A percentile compares a stretch with the other conserved stretches of the same genome.
These are phyloP conservation scores for Phytophthora ohioensis DNA, from an alignment of 352 stramenopile species.

Conservation along the genomic window DNA sequence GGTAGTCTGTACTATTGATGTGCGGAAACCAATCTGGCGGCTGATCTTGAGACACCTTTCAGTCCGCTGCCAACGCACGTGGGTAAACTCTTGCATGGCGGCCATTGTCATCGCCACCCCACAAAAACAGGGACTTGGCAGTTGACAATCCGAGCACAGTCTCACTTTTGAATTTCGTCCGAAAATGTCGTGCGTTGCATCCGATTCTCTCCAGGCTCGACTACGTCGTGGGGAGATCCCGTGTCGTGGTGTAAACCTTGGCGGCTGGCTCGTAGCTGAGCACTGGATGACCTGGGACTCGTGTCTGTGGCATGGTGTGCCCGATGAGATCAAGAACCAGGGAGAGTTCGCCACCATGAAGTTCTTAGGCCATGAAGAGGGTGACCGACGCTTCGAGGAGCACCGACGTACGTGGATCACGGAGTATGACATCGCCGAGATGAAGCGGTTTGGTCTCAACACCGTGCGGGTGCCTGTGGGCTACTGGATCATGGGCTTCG, in stretches of 20 bases:
- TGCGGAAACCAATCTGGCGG: background rate
- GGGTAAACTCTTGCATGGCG: slow-evolving; percentile 17
- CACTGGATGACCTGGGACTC: slow-evolving; percentile 81
- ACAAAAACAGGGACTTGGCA: slow-evolving; percentile 24
- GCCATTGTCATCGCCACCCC: background rate
- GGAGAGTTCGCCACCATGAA: slow-evolving; percentile 85
- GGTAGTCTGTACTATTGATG: slow-evolving; percentile 3
- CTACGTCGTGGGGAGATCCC: slow-evolving; percentile 67
- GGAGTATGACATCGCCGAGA: slow-evolving; percentile 70
- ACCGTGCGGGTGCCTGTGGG: slow-evolving; percentile 83
- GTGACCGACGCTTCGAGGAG: slow-evolving; percentile 47
- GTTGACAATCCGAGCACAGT: slow-evolving; percentile 25
- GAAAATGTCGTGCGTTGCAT: slow-evolving; percentile 13
- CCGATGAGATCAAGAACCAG: slow-evolving; percentile 45
- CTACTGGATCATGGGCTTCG: slow-evolving; percentile 84
- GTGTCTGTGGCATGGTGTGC: slow-evolving; percentile 69
- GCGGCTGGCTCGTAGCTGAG: slow-evolving; percentile 82
- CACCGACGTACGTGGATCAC: slow-evolving; percentile 83
- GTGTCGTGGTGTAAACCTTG: slow-evolving; percentile 77
- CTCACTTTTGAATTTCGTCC: slow-evolving; percentile 27
- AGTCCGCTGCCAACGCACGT: slow-evolving; percentile 15
- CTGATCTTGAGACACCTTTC: slow-evolving; percentile 33
- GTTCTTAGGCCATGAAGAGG: slow-evolving; percentile 45
- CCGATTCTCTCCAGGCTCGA: slow-evolving; percentile 57
- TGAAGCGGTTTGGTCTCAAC: slow-evolving; percentile 78